phyloP scores from a whole-genome alignment of 441 rosid genomes.

The Mallotus japonicus region DNA sequence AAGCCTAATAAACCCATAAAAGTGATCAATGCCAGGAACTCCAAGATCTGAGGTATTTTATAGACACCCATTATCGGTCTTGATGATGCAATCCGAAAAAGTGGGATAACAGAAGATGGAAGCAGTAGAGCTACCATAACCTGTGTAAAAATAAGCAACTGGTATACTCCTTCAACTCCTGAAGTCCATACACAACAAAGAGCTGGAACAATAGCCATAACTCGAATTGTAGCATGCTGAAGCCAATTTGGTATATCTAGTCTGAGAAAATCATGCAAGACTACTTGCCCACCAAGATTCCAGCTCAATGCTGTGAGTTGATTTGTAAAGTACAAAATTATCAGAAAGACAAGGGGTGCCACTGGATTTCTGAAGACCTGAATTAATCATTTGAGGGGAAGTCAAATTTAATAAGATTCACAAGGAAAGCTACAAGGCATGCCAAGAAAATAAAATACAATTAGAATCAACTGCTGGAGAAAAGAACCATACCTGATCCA shows the following conservation, averaged over 20 bases:
- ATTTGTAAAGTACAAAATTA: slow-evolving; percentile 66
- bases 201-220: slow-evolving; percentile 77
- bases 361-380: slow-evolving; percentile 76
- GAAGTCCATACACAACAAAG: slow-evolving; percentile 83
- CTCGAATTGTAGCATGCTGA: slow-evolving; percentile 78
- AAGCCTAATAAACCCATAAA: slow-evolving; percentile 77
- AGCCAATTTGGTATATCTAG: slow-evolving; percentile 91
- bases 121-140: slow-evolving; percentile 82
- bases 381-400: slow-evolving; percentile 11
- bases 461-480: slow-evolving; percentile 5
- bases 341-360: slow-evolving; percentile 51
- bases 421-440: slow-evolving; percentile 3
- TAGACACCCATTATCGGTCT: slow-evolving; percentile 78
- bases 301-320: slow-evolving; percentile 78
- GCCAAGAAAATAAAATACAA: slow-evolving; percentile 9
- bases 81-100: slow-evolving; percentile 90
- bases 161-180: slow-evolving; percentile 92
- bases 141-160: slow-evolving; percentile 79
- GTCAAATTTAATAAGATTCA: slow-evolving; percentile 22
- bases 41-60: slow-evolving; percentile 73
- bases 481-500: slow-evolving; percentile 72
- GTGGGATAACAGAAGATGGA: slow-evolving; percentile 89
- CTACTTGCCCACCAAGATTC: slow-evolving; percentile 72
- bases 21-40: slow-evolving; percentile 58
- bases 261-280: slow-evolving; percentile 68